These are phyloP conservation scores for Colletotrichum sp. DNA, from an alignment of 2,329 filamentous ascomycete species.

Conservation along the genomic window DNA sequence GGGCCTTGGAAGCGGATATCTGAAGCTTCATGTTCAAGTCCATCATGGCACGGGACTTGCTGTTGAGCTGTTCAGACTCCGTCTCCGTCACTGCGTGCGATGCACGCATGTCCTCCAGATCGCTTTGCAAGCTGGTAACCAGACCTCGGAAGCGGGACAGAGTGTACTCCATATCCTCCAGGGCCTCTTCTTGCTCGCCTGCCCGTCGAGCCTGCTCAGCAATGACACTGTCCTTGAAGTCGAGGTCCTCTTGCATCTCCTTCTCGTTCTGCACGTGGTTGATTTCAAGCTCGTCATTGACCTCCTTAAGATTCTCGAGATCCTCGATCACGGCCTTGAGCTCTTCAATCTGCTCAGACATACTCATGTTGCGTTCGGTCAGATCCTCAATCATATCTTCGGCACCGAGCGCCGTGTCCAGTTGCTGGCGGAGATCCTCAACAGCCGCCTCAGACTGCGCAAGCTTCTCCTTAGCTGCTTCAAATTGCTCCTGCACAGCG, in stretches of 20 bases:
- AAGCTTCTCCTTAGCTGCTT: slow-evolving; percentile 74
- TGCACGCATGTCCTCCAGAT: slow-evolving; percentile 89
- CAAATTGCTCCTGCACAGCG: slow-evolving; percentile 70
- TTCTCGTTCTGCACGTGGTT: slow-evolving; percentile 94
- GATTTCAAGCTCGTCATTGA: slow-evolving; percentile 92
- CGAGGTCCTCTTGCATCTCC: slow-evolving; percentile 91
- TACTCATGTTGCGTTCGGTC: slow-evolving; percentile 82
- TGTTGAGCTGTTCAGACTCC: slow-evolving; percentile 88
- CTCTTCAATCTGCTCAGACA: slow-evolving; percentile 83
- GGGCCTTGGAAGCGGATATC: slow-evolving; percentile 86
- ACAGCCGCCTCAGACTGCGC: slow-evolving; percentile 74
- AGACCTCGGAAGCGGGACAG: slow-evolving; percentile 87
- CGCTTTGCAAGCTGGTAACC: slow-evolving; percentile 81
- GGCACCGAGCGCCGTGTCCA: slow-evolving; percentile 85
- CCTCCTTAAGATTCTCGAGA: slow-evolving; percentile 85
- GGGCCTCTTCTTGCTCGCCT: slow-evolving; percentile 75
- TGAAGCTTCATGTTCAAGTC: slow-evolving; percentile 96
- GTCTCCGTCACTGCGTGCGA: slow-evolving; percentile 92
- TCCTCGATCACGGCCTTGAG: slow-evolving; percentile 84
- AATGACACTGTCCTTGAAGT: slow-evolving; percentile 84
- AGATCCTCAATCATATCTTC: slow-evolving; percentile 96
- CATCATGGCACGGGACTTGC: slow-evolving; percentile 91
- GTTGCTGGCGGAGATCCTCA: slow-evolving; percentile 86
- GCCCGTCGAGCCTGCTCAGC: slow-evolving; percentile 78
- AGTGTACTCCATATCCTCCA: slow-evolving; percentile 91